phyloP scores from a whole-genome alignment of 177 flowering plant genomes.

The Vitis hybrid region DNA sequence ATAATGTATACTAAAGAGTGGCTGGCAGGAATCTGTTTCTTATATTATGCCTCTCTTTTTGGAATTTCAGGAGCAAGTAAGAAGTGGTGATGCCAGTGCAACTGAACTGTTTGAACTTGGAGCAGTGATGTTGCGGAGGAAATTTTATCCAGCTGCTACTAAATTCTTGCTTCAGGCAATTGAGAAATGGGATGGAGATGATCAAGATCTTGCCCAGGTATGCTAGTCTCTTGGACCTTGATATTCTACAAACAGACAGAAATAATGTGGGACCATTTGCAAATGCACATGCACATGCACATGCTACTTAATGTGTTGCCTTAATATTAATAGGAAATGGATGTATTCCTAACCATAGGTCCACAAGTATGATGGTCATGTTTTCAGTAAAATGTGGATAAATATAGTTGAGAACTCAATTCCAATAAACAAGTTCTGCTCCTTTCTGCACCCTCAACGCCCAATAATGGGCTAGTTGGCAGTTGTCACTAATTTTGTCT shows the following conservation, averaged over 20 bases:
- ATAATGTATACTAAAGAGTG: conserved; percentile 66
- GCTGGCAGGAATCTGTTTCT: conserved; percentile 47
- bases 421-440: no score
- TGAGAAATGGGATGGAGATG: conserved; percentile 96
- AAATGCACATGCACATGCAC: no score
- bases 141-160: conserved; percentile 89
- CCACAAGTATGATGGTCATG: no score
- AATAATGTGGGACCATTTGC: no score
- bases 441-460: no score
- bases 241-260: neutral
- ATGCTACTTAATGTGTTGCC: no score
- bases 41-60: neutral
- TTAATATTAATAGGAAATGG: no score
- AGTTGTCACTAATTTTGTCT: no score
- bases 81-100: conserved; percentile 95
- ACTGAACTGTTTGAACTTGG: conserved; percentile 91
- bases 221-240: neutral
- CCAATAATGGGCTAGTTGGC: no score
- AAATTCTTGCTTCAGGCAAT: conserved; percentile 89
- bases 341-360: no score
- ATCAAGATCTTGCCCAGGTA: conserved; percentile 97
- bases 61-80: conserved; percentile 77
- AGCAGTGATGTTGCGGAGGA: conserved; percentile 96
- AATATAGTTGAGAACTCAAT: no score
- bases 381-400: no score